phyloP scores from a whole-genome alignment of 2,329 filamentous ascomycete genomes.

The Colletotrichum costaricense region DNA sequence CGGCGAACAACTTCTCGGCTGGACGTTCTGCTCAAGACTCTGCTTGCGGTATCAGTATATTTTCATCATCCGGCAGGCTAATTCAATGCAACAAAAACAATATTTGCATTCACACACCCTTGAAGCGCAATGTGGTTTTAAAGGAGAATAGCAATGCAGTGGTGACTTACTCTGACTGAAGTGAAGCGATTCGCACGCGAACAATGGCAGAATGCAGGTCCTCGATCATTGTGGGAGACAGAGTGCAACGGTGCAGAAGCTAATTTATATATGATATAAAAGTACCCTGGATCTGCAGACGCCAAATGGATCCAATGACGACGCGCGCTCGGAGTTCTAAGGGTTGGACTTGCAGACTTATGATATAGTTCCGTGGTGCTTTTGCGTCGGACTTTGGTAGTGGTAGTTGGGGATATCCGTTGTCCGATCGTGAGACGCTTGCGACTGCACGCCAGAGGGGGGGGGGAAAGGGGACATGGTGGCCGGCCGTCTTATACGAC shows the following conservation, averaged over 20 bases:
- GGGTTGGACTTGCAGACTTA: slow-evolving; percentile 26
- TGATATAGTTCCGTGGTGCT: slow-evolving; percentile 32
- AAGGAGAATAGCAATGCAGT: not conserved
- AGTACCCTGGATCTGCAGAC: slow-evolving; percentile 16
- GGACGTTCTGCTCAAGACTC: slow-evolving; percentile 23
- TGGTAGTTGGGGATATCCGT: slow-evolving; percentile 46
- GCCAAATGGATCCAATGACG: slow-evolving; percentile 16
- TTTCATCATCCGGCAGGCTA: not conserved
- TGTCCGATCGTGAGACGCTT: slow-evolving; percentile 38
- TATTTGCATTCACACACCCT: not conserved
- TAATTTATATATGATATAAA: slow-evolving; percentile 19
- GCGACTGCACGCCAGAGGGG: not conserved
- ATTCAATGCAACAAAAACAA: no score
- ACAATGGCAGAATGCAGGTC: slow-evolving; percentile 56
- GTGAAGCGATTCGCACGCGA: slow-evolving; percentile 59
- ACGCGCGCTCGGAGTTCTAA: slow-evolving; percentile 26
- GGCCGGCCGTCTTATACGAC: slow-evolving; percentile 30
- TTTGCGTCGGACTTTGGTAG: slow-evolving; percentile 29
- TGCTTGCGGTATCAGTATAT: not conserved
- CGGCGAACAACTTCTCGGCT: slow-evolving; percentile 38
- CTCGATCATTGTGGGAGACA: slow-evolving; percentile 46
- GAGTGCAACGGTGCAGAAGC: slow-evolving; percentile 1
- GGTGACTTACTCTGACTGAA: slow-evolving; percentile 58
- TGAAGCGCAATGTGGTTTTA: not conserved
- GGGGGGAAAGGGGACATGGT: slow-evolving; percentile 2